phyloP scores from a whole-genome alignment of 192 early-diverging fungal genomes.

The Entomortierella parvispora region DNA sequence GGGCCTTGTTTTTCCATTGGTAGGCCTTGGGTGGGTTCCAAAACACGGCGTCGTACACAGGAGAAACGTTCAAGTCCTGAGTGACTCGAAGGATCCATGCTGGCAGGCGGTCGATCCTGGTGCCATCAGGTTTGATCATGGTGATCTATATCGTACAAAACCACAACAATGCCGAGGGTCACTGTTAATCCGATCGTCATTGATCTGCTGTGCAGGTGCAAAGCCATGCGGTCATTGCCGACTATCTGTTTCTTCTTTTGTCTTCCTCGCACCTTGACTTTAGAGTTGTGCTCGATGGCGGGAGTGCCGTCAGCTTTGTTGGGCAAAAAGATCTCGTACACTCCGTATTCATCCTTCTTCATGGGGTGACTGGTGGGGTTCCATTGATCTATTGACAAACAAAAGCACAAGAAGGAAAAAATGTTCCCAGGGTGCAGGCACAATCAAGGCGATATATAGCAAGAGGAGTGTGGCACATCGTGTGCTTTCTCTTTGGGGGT shows the following conservation, averaged over 20 bases:
- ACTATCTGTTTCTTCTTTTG: not conserved
- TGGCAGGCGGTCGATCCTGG: conserved; percentile 89
- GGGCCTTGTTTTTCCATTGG: conserved; percentile 79
- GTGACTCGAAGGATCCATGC: conserved; percentile 88
- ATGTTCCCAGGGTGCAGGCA: not conserved
- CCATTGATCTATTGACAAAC: conserved; percentile 79
- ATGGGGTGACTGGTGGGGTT: conserved; percentile 77
- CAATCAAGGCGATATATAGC: conserved; percentile 12
- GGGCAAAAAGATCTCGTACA: conserved; percentile 80
- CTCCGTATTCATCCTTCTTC: conserved; percentile 84
- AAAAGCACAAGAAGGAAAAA: conserved; percentile 10
- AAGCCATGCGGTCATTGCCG: no score
- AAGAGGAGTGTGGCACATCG: not conserved
- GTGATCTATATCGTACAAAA: conserved; percentile 64
- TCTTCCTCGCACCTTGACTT: conserved; percentile 80
- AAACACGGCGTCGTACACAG: conserved; percentile 92
- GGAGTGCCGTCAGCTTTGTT: conserved; percentile 67
- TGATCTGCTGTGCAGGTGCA: no score
- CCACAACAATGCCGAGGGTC: not conserved
- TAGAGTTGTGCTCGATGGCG: conserved; percentile 86
- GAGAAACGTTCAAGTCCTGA: conserved; percentile 84
- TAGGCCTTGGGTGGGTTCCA: conserved; percentile 91
- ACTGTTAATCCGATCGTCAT: no score
- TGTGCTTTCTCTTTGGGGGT: not conserved
- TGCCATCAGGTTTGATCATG: conserved; percentile 76